Evolutionary conservation across 2,329 filamentous ascomycete genomes (phyloP), one percentile per base, ranked within the genome.

Genomic region (Chaetothyriales sp.): DNA sequence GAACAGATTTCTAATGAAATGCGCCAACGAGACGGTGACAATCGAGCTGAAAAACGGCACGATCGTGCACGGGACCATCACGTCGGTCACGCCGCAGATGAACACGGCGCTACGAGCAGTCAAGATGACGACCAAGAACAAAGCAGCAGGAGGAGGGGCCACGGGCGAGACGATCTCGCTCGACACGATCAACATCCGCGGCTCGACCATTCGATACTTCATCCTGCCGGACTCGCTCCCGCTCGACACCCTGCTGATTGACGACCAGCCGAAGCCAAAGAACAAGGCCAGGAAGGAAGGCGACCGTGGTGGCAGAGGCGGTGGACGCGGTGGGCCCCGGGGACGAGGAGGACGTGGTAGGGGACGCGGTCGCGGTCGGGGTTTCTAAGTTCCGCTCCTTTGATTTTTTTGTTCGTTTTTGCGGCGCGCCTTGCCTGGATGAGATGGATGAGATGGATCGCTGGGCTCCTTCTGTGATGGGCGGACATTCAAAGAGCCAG

Each of bases 11-110:
- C 76, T 98, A 62, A 96, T 96, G 90, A 98, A 98, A 77, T 96
- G 90, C 71, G 82, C 86, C 70, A 96, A 95, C 70, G 92, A 98
- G 75, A 95, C 92, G 63, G 92, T 96, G 63, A 96, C 90, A 44
- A 86, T 98, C 69, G 92, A 98, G 71, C 77, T 98, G 61, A 98
- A 98, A 71, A 96, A 96, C 79, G 92, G 89, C 92, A 74, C 92
- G 61, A 93, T 96, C 64, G 79, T 96, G 61, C 86, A 95, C 68
- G 92, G 92, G 71, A 96, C 92, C 60, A 95, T 98, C 68, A 88
- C 89, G 53, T 92, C 88, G 39, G 89, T 98, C 62, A 92, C 89
- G 5, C 92, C 93, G 9, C 86, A 95, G 71, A 98, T 98, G 92
- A 98, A 98, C 76, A 95, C 89, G 51, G 84, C 89, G 47, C 80